Conservation (phyloP, 2,329 filamentous ascomycete genomes). For the Apiospora phragmitis region DNA sequence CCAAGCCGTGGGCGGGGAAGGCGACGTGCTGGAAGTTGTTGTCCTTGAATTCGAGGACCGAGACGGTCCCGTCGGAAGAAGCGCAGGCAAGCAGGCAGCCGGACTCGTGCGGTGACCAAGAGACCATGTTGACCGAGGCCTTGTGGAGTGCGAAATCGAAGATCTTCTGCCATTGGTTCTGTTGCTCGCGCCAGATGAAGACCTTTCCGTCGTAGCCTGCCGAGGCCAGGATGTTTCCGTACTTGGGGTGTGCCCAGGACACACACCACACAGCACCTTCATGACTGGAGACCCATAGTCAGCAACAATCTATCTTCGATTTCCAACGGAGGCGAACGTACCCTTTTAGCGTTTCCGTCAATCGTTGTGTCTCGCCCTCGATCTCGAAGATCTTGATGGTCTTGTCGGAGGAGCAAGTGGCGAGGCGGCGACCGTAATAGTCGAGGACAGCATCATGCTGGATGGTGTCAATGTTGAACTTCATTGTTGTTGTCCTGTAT, state of each 20-base stretch:
- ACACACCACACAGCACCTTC: constrained; percentile 98
- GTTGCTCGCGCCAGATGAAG: constrained; percentile 95
- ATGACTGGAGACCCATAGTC: constrained; percentile 58
- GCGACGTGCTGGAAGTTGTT: constrained; percentile 88
- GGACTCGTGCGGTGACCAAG: constrained; percentile 96
- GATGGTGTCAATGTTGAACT: constrained; percentile 20
- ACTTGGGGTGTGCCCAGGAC: constrained; percentile 97
- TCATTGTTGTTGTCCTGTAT: too few species aligned
- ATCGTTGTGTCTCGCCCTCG: constrained; percentile 84
- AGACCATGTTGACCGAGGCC: constrained; percentile 93
- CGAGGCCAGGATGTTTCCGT: constrained; percentile 95
- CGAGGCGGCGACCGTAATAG: constrained; percentile 94
- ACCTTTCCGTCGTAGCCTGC: constrained; percentile 97
- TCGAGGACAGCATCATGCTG: constrained; percentile 98
- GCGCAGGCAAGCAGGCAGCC: constrained; percentile 94
- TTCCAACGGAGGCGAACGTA: constrained; percentile 43
- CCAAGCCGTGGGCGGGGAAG: constrained; percentile 89
- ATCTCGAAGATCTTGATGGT: constrained; percentile 99
- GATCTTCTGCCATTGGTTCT: constrained; percentile 76
- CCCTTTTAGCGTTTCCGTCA: constrained; percentile 94
- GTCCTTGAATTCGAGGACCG: constrained; percentile 95
- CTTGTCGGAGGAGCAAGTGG: constrained; percentile 96
- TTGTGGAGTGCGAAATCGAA: constrained; percentile 94
- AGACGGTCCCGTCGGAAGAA: constrained; percentile 89
- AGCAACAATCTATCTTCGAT: background rate